Evolutionary conservation across 208 protist genomes (phyloP), one percentile per base, ranked within the genome.

Genomic region (Crithidia bombi): DNA sequence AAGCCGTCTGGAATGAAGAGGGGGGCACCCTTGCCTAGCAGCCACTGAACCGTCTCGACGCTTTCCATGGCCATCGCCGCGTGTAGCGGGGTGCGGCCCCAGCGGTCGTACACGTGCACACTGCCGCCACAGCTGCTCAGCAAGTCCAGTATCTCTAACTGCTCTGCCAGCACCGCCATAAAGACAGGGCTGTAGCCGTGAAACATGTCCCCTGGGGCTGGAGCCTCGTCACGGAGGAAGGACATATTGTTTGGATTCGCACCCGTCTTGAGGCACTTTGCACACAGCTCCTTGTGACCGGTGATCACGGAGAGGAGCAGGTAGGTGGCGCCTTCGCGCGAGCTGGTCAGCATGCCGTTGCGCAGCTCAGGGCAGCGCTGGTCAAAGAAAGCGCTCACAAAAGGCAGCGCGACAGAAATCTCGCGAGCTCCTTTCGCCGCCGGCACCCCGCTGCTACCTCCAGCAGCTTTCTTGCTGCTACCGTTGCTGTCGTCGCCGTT

Each of bases 101-200:
- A 96, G 65, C 91, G 86, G 72, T 96, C 91, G 74, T 91, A 93
- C 36, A 96, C 82, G 69, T 90, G 78, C 35, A 96, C 57, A 65
- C 82, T 91, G 43, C 88, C 91, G 2, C 91, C 91, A 65, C 79
- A 81, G 26, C 67, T 54, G 58, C 77, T 75, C 44, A 96, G 72
- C 35, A 91, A 62, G 30, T 86, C 78, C 67, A 94, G 81, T 17
- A 93, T 78, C 36, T 86, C 86, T 5, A 94, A 52, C 54, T 90
- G 85, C 61, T 92, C 88, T 14, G 75, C 79, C 47, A 96, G 78
- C 54, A 90, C 78, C 10, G 91, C 86, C 68, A 94, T 86, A 65
- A 93, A 96, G 63, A 94, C 82, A 36, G 91, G 91, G 55, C 85
- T 94, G 77, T 94, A 96, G 51, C 91, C 91, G 69, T 96, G 91